Percentiles rank a stretch among this genome's conserved stretches.
Evolutionary conservation across 192 early-diverging fungal species (phyloP).

Genomic region (Coemansia sp.): DNA sequence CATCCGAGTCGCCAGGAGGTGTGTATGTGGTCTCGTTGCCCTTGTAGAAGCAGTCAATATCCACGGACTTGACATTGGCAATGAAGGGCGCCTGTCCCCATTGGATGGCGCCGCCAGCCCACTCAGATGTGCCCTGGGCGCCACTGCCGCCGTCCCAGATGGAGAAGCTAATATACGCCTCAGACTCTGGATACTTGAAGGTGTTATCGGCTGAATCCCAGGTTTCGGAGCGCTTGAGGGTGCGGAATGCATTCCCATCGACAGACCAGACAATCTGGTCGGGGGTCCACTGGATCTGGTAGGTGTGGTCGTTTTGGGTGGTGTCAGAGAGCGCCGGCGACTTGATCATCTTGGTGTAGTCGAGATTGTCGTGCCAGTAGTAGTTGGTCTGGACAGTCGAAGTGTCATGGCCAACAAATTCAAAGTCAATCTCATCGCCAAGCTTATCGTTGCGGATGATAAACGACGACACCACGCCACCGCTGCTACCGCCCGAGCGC

Average conservation of each 20-base stretch:
- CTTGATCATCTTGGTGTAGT: constrained; percentile 54
- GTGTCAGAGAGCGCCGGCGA: constrained; percentile 43
- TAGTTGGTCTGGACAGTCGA: constrained; percentile 63
- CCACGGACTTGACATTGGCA: constrained; percentile 55
- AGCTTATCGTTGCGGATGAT: constrained; percentile 52
- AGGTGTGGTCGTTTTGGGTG: constrained; percentile 56
- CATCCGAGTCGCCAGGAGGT: constrained; percentile 28
- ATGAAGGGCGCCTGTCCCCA: constrained; percentile 53
- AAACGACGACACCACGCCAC: constrained; percentile 60
- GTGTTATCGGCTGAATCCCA: constrained; percentile 48
- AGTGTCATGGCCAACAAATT: constrained; percentile 62
- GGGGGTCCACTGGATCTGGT: constrained; percentile 62
- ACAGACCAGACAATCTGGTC: constrained; percentile 59
- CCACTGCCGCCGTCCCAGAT: constrained; percentile 67
- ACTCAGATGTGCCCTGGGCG: constrained; percentile 53
- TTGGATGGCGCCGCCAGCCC: constrained; percentile 62
- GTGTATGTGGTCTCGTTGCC: constrained; percentile 53
- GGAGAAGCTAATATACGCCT: constrained; percentile 59
- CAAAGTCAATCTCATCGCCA: constrained; percentile 70
- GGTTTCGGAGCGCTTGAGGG: constrained; percentile 52
- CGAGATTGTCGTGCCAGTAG: constrained; percentile 59
- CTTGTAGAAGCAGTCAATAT: constrained; percentile 55
- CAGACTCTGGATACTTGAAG: constrained; percentile 55
- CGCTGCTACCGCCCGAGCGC: constrained; percentile 55
- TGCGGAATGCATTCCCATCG: constrained; percentile 57